These are phyloP conservation scores for Venustampulla echinocandica DNA, from an alignment of 495 filamentous ascomycete species.

Conservation along the genomic window DNA sequence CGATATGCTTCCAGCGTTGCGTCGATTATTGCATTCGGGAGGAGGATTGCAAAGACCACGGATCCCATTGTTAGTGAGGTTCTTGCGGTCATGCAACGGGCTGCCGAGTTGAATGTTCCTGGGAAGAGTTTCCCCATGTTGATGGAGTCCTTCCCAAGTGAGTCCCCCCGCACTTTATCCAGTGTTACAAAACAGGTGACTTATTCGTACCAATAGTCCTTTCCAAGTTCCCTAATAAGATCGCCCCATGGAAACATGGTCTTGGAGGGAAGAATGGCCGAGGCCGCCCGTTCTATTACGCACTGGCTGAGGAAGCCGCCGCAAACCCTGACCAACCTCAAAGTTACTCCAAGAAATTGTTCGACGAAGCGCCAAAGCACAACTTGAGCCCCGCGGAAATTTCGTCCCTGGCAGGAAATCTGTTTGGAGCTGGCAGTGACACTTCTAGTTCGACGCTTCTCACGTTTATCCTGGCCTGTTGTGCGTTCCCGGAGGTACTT, in stretches of 20 bases:
- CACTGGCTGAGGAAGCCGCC: slow-evolving; percentile 47
- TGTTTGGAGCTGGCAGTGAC: slow-evolving; percentile 35
- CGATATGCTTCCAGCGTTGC: slow-evolving; percentile 57
- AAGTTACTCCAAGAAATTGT: slow-evolving; percentile 44
- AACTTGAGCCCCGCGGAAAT: slow-evolving; percentile 46
- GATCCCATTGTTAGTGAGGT: slow-evolving; percentile 54
- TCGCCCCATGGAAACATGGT: slow-evolving; percentile 53
- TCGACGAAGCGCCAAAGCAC: slow-evolving; percentile 39
- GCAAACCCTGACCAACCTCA: slow-evolving; percentile 36
- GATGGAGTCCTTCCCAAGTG: slow-evolving; percentile 48
- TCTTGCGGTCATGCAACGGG: slow-evolving; percentile 54
- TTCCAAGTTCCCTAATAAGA: slow-evolving; percentile 43
- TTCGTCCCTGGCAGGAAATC: slow-evolving; percentile 48
- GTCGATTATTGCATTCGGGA: slow-evolving; percentile 54
- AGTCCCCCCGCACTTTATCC: too few relatives aligned
- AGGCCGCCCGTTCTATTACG: slow-evolving; percentile 44
- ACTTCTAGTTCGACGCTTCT: slow-evolving; percentile 30
- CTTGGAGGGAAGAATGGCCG: slow-evolving; percentile 38
- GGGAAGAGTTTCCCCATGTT: slow-evolving; percentile 54
- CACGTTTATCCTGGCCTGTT: slow-evolving; percentile 36
- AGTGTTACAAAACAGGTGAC: too few relatives aligned
- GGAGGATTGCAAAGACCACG: slow-evolving; percentile 47
- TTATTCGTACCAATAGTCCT: too few relatives aligned
- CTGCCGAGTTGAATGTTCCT: slow-evolving; percentile 56
- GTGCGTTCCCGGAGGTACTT: slow-evolving; percentile 39